These are phyloP conservation scores for Mycena belliarum DNA, from an alignment of 768 basidiomycete species.

Conservation along the genomic window DNA sequence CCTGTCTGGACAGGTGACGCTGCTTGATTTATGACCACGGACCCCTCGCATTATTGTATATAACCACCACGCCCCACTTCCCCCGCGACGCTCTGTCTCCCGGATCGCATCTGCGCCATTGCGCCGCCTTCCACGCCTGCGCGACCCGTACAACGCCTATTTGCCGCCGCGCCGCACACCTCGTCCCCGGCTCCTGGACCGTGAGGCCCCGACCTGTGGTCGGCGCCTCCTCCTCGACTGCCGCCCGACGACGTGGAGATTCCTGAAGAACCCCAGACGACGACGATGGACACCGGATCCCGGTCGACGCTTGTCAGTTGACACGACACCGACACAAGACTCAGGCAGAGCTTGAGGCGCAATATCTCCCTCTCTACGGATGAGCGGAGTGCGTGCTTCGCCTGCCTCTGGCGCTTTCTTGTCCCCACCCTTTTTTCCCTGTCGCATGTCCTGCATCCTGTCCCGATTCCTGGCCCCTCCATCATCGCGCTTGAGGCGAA, in stretches of 20 bases:
- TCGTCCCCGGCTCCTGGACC: constrained; percentile 28
- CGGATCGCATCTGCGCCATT: constrained; percentile 37
- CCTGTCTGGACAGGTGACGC: constrained; percentile 26
- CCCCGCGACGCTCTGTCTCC: constrained; percentile 27
- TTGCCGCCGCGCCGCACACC: constrained; percentile 59
- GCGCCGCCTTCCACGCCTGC: constrained; percentile 36
- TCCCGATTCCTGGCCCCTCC: constrained; percentile 54
- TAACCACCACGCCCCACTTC: constrained; percentile 44
- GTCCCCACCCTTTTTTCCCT: constrained; percentile 47
- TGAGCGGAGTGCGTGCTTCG: constrained; percentile 56
- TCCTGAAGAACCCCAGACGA: constrained; percentile 32
- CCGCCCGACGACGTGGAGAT: constrained; percentile 31
- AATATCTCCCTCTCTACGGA: constrained; percentile 44
- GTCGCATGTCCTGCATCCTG: constrained; percentile 40
- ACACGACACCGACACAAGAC: constrained; percentile 76
- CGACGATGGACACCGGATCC: constrained; percentile 55
- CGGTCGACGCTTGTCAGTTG: constrained; percentile 50
- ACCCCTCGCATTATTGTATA: constrained; percentile 44
- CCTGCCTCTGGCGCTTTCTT: constrained; percentile 57
- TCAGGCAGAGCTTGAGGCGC: constrained; percentile 56
- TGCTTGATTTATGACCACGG: constrained; percentile 35
- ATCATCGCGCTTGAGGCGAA: constrained; percentile 64
- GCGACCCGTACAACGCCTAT: constrained; percentile 34
- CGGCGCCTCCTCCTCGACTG: constrained; percentile 26
- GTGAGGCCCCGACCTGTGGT: constrained; percentile 44